Evolutionary conservation across 2,329 filamentous ascomycete genomes (phyloP).

Genomic region (Coleophoma crateriformis): DNA sequence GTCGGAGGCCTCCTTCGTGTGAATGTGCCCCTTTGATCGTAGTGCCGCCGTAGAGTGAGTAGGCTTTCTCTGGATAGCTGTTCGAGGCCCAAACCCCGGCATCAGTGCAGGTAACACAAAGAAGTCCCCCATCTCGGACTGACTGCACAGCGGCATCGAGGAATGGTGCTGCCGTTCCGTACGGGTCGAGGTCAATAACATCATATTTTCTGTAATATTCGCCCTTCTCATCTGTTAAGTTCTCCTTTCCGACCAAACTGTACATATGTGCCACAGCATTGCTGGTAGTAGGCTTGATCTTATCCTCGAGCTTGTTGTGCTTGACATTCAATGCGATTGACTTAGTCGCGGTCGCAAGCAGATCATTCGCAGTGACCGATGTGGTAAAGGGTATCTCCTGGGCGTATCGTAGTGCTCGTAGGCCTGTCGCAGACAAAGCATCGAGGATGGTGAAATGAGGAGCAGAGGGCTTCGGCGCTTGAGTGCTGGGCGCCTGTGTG

Average conservation of each 20-base stretch:
- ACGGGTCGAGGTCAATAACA: conserved; percentile 94
- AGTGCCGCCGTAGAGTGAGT: conserved; percentile 85
- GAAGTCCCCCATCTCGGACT: conserved; percentile 75
- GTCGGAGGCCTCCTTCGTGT: conserved; percentile 82
- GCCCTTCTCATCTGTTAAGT: conserved; percentile 21
- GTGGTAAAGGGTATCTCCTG: conserved; percentile 84
- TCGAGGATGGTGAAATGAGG: conserved; percentile 77
- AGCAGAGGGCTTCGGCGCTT: neutral
- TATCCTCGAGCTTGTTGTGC: conserved; percentile 71
- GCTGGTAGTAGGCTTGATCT: conserved; percentile 67
- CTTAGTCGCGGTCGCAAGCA: conserved; percentile 70
- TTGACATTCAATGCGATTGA: conserved; percentile 80
- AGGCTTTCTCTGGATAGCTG: conserved; percentile 92
- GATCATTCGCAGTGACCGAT: conserved; percentile 81
- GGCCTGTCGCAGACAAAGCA: conserved; percentile 86
- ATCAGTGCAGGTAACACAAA: conserved; percentile 96
- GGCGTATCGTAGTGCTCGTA: conserved; percentile 86
- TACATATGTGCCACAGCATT: conserved; percentile 96
- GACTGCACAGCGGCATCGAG: conserved; percentile 86
- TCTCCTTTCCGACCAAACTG: conserved; percentile 47
- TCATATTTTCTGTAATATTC: conserved; percentile 64
- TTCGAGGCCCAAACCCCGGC: conserved; percentile 92
- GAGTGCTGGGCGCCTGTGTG: neutral
- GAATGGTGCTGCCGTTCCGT: conserved; percentile 89
- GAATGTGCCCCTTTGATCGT: conserved; percentile 80